Percentiles rank a stretch among this genome's conserved stretches.
phyloP scores from a whole-genome alignment of 148 eudicot species.

The Rheum nobile region DNA sequence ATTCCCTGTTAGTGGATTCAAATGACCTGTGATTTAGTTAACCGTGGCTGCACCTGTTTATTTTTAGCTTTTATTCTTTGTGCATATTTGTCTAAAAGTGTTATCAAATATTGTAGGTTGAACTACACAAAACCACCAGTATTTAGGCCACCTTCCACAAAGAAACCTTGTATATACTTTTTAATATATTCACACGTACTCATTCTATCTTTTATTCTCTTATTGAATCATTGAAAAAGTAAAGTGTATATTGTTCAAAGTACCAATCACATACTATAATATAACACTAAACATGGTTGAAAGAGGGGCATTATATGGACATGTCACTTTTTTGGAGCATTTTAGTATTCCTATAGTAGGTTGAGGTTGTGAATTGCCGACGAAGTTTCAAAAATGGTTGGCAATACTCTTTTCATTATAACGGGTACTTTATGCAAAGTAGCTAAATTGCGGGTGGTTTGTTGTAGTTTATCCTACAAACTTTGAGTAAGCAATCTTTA shows the following conservation, averaged over 20 bases:
- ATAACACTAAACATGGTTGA: neutral
- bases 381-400: neutral
- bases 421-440: neutral
- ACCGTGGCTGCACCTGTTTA: neutral
- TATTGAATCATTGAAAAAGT: neutral
- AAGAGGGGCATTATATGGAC: neutral
- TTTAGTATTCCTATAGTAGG: neutral
- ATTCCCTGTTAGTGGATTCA: neutral
- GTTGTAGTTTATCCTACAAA: neutral
- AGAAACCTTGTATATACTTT: neutral
- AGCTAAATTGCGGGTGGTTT: neutral
- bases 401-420: neutral
- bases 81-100: neutral
- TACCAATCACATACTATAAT: neutral
- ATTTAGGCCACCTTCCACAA: neutral
- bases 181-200: neutral
- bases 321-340: neutral
- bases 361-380: neutral
- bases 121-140: neutral
- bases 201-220: neutral
- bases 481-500: too few relatives aligned
- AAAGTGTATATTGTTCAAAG: neutral
- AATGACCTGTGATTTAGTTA: neutral
- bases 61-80: neutral
- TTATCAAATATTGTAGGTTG: neutral